Percentiles rank a stretch among this genome's conserved stretches.
Conservation (phyloP, 2,329 filamentous ascomycete genomes). For the Arthroderma uncinatum region DNA sequence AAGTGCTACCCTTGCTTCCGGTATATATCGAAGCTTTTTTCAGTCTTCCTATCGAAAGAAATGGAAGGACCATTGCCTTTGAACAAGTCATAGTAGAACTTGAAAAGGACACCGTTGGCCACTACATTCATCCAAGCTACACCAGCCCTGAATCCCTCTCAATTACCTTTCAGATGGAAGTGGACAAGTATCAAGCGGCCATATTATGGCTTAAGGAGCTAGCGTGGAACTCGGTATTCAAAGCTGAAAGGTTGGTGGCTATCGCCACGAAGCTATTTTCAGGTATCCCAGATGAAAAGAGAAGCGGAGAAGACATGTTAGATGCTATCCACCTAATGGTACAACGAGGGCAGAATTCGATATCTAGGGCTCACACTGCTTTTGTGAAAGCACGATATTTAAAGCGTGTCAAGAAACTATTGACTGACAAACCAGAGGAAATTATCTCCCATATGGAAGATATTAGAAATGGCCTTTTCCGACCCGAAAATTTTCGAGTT, state of each 20-base stretch:
- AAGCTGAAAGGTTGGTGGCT: slow-evolving; percentile 53
- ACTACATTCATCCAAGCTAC: slow-evolving; percentile 58
- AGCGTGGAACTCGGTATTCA: slow-evolving; percentile 82
- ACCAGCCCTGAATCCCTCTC: slow-evolving; percentile 65
- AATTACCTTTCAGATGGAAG: slow-evolving; percentile 75
- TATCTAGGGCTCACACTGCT: slow-evolving; percentile 64
- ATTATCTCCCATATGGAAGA: slow-evolving; percentile 69
- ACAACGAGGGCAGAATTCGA: slow-evolving; percentile 65
- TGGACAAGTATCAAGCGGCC: slow-evolving; percentile 70
- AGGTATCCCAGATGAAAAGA: slow-evolving; percentile 85
- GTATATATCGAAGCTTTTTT: slow-evolving; percentile 91
- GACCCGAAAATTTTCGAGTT: slow-evolving; percentile 72
- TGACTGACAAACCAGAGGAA: slow-evolving; percentile 62
- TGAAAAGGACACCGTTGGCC: slow-evolving; percentile 82
- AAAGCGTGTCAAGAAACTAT: slow-evolving; percentile 68
- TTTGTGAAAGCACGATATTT: slow-evolving; percentile 82
- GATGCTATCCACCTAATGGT: slow-evolving; percentile 59
- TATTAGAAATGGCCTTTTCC: slow-evolving; percentile 64
- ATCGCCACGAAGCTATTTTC: slow-evolving; percentile 71
- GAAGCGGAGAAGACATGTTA: slow-evolving; percentile 59
- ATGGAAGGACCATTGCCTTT: slow-evolving; percentile 69
- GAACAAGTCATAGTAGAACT: slow-evolving; percentile 86
- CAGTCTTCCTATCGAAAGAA: slow-evolving; percentile 69
- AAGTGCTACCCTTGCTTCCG: slow-evolving; percentile 70
- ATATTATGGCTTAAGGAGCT: slow-evolving; percentile 77